Conservation (phyloP, 2,329 filamentous ascomycete genomes). For the Alternaria postmessia region DNA sequence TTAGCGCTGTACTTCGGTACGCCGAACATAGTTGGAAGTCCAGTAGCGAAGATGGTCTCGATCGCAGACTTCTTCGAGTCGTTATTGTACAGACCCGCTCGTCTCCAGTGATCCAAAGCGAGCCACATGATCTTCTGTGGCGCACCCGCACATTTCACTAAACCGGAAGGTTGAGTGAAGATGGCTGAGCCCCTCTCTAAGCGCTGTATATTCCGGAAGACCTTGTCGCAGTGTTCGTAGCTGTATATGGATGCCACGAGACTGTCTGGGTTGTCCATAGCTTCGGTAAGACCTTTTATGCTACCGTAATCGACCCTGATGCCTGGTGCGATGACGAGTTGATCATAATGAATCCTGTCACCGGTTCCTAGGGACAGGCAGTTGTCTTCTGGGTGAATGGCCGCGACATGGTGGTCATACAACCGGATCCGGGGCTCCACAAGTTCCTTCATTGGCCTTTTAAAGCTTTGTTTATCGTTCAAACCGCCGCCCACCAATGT, state of each 20-base stretch:
- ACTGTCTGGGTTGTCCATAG: slow-evolving; percentile 42
- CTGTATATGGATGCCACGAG: slow-evolving; percentile 49
- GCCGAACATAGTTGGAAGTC: slow-evolving; percentile 51
- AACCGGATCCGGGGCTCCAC: slow-evolving; percentile 67
- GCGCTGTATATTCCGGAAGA: slow-evolving; percentile 36
- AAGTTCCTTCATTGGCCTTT: slow-evolving; percentile 59
- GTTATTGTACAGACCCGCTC: slow-evolving; percentile 43
- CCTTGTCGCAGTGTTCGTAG: slow-evolving; percentile 51
- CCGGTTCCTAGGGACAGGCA: slow-evolving; percentile 63
- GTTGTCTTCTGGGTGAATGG: slow-evolving; percentile 66
- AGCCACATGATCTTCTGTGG: slow-evolving; percentile 55
- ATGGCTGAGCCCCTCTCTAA: slow-evolving; percentile 46
- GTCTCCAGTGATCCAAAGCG: slow-evolving; percentile 49
- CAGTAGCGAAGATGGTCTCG: slow-evolving; percentile 50
- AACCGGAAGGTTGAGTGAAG: slow-evolving; percentile 50
- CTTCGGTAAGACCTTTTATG: slow-evolving; percentile 45
- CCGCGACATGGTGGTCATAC: slow-evolving; percentile 62
- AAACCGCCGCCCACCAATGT: slow-evolving; percentile 72
- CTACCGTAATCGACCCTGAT: slow-evolving; percentile 39
- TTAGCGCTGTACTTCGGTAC: slow-evolving; percentile 50
- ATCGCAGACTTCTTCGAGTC: slow-evolving; percentile 35
- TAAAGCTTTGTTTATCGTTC: slow-evolving; percentile 67
- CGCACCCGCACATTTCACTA: slow-evolving; percentile 51
- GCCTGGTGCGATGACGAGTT: slow-evolving; percentile 67
- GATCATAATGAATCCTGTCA: slow-evolving; percentile 66